These are phyloP conservation scores for Nephelium lappaceum DNA, from an alignment of 345 rosid species.

Conservation along the genomic window DNA sequence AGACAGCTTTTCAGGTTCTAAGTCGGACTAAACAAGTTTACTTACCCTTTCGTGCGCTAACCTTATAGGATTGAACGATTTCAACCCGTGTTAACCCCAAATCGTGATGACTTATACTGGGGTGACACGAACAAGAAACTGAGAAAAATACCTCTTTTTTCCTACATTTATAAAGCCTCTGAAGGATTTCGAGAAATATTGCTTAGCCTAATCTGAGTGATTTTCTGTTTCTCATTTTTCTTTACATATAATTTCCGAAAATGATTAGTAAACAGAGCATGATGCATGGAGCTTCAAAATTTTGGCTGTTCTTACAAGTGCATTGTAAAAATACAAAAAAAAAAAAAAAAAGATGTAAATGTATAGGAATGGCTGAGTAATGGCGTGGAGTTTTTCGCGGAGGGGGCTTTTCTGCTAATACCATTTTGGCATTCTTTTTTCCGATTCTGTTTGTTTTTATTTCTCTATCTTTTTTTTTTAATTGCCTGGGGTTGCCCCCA, in stretches of 20 bases:
- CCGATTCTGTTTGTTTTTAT: background rate
- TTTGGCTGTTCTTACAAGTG: conserved; percentile 34
- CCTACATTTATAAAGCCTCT: conserved; percentile 14
- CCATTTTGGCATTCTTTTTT: background rate
- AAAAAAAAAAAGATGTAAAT: conserved; percentile 7
- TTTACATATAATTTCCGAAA: conserved; percentile 7
- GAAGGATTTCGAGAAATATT: conserved; percentile 9
- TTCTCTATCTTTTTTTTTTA: background rate
- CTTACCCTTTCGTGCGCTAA: conserved; percentile 28
- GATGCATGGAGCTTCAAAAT: conserved; percentile 43
- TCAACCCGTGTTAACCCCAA: conserved; percentile 8
- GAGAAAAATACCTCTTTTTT: background rate
- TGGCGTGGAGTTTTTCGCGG: conserved; percentile 12
- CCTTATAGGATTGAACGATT: conserved; percentile 24
- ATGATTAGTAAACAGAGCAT: conserved; percentile 21
- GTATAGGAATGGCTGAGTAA: conserved; percentile 28
- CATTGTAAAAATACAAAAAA: background rate
- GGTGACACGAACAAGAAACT: background rate
- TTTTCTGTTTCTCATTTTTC: conserved; percentile 16
- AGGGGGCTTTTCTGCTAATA: conserved; percentile 23
- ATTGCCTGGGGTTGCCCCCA: background rate
- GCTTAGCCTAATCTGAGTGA: conserved; percentile 14
- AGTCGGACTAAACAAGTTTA: conserved; percentile 37
- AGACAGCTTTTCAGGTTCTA: conserved; percentile 40
- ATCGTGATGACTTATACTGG: conserved; percentile 7